Evolutionary conservation across 176 grass and related monocot species (phyloP).

Genomic region (Poa annua): DNA sequence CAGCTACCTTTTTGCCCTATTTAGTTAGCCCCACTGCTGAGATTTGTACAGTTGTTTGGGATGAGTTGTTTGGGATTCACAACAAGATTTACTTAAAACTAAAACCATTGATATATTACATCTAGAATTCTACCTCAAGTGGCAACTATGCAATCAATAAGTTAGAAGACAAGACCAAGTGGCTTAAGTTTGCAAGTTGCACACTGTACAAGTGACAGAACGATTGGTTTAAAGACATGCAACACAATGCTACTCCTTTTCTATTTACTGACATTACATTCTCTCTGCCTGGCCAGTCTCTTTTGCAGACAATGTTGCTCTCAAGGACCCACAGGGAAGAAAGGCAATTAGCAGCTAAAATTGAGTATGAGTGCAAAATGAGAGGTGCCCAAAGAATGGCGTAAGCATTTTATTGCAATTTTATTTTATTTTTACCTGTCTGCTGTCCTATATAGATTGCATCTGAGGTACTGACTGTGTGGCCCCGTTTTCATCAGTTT

Average conservation of each 20-base stretch:
- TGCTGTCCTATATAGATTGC: conserved; percentile 8
- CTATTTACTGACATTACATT: conserved; percentile 33
- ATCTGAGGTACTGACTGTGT: not conserved
- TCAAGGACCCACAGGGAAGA: conserved; percentile 77
- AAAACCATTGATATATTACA: not conserved
- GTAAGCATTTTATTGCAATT: conserved; percentile 59
- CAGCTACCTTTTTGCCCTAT: not conserved
- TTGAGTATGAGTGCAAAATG: conserved; percentile 97
- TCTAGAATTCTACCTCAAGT: conserved; percentile 26
- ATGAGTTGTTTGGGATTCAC: conserved; percentile 21
- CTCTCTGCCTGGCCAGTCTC: conserved; percentile 59
- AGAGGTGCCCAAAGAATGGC: conserved; percentile 97
- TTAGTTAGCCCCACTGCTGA: not conserved
- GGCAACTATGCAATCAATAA: not conserved
- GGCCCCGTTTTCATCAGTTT: not conserved
- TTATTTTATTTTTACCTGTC: conserved; percentile 24
- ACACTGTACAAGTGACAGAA: conserved; percentile 26
- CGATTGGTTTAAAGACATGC: not conserved
- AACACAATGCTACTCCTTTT: not conserved
- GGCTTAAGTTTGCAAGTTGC: not conserved
- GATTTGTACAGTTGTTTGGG: conserved; percentile 18
- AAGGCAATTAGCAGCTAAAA: conserved; percentile 80
- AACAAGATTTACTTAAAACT: not conserved
- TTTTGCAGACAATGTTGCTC: conserved; percentile 95
- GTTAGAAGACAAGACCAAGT: not conserved